These are phyloP conservation scores for Nemania bipapillata DNA, from an alignment of 2,329 filamentous ascomycete species.

Conservation along the genomic window DNA sequence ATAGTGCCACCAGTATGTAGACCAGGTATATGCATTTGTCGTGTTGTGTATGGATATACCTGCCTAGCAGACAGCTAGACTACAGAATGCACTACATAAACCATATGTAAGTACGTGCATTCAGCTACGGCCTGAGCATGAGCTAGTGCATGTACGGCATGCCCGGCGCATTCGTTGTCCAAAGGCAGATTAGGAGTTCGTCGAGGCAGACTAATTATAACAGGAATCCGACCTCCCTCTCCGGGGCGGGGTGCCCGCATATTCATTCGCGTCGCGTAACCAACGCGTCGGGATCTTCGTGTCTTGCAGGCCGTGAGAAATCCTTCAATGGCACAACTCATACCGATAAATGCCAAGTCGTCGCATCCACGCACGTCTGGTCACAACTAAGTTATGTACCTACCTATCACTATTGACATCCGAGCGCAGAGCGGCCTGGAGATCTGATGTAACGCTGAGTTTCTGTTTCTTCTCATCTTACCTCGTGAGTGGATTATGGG, in stretches of 20 bases:
- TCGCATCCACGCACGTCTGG: conserved; percentile 30
- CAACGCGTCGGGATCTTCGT: conserved; percentile 41
- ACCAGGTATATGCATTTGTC: not conserved
- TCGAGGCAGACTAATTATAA: conserved; percentile 32
- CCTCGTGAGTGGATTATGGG: conserved; percentile 24
- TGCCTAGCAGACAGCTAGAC: too few species aligned
- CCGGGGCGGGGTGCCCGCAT: conserved; percentile 23
- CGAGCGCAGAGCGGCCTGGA: conserved; percentile 27
- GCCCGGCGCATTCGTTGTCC: conserved; percentile 21
- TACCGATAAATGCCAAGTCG: conserved; percentile 39
- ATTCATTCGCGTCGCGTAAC: conserved; percentile 36
- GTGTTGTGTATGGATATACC: not conserved
- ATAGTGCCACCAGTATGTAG: not conserved
- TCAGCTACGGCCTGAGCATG: conserved; percentile 3
- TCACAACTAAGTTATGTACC: conserved; percentile 21
- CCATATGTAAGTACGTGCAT: not conserved
- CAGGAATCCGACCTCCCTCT: conserved; percentile 24
- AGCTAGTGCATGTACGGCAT: conserved; percentile 17
- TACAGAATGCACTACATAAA: too few species aligned
- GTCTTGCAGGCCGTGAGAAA: conserved; percentile 21
- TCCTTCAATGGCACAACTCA: conserved; percentile 10
- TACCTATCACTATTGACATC: conserved; percentile 13
- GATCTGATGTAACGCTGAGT: conserved; percentile 34
- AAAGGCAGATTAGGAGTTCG: conserved; percentile 28
- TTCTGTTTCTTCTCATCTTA: too few species aligned